A percentile compares a stretch with the other conserved stretches of the same genome.
These are phyloP conservation scores for Pyrenophora graminea DNA, from an alignment of 2,329 filamentous ascomycete genomes.

Conservation along the genomic window DNA sequence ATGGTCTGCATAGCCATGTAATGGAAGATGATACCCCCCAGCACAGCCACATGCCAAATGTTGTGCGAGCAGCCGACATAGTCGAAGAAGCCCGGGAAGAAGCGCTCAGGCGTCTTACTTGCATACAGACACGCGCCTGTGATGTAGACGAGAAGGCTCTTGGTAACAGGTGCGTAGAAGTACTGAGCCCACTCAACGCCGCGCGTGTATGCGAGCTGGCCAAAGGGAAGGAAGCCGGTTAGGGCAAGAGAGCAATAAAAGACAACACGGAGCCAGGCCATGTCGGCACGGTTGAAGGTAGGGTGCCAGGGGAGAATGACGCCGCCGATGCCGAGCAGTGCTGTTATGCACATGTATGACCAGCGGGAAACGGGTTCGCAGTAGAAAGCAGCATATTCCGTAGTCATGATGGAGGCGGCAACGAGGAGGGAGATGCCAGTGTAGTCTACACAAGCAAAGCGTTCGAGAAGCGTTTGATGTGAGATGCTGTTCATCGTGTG, in stretches of 20 bases:
- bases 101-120: conserved; percentile 88
- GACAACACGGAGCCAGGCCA: conserved; percentile 88
- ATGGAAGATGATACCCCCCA: conserved; percentile 96
- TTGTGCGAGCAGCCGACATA: conserved; percentile 96
- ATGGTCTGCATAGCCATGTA: conserved; percentile 96
- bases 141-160: conserved; percentile 86
- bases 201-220: conserved; percentile 79
- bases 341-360: conserved; percentile 82
- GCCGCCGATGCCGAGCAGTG: conserved; percentile 79
- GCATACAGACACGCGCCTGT: conserved; percentile 85
- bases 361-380: conserved; percentile 88
- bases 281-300: conserved; percentile 87
- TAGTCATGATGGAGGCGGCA: conserved; percentile 95
- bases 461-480: conserved; percentile 84
- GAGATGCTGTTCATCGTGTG: conserved; percentile 99
- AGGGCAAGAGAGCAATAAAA: conserved; percentile 88
- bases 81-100: conserved; percentile 90
- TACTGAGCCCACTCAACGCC: conserved; percentile 79
- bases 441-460: conserved; percentile 97
- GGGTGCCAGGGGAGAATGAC: conserved; percentile 96
- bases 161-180: conserved; percentile 86
- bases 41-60: conserved; percentile 92
- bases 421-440: conserved; percentile 95
- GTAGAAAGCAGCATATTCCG: conserved; percentile 98
- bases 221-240: conserved; percentile 86